Evolutionary conservation across 202 grass and related monocot species (phyloP).

Genomic region (Panicum hallii): DNA sequence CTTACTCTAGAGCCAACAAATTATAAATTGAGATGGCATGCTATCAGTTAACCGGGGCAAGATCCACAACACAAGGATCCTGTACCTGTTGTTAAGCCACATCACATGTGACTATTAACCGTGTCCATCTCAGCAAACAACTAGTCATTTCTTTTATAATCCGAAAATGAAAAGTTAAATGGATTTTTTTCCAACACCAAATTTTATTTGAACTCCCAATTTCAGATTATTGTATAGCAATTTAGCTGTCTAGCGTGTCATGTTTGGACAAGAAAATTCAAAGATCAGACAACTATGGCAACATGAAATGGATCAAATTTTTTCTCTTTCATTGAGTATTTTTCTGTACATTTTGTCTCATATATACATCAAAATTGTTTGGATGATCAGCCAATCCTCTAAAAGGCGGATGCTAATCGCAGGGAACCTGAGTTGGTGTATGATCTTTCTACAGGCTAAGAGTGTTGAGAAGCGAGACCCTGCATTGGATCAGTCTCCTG

Average conservation of each 20-base stretch:
- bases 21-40: neutral
- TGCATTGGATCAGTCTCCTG: conserved; percentile 58
- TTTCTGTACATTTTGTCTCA: conserved; percentile 19
- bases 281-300: neutral
- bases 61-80: conserved; percentile 19
- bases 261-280: neutral
- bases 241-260: neutral
- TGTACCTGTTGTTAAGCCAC: conserved; percentile 25
- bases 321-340: neutral
- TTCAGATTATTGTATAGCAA: neutral
- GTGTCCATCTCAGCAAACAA: neutral
- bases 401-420: conserved; percentile 30
- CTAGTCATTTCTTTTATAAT: neutral
- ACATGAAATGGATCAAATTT: conserved; percentile 12
- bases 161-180: conserved; percentile 1
- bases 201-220: neutral
- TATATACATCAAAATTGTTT: conserved; percentile 38
- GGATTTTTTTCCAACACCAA: neutral
- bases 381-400: conserved; percentile 33
- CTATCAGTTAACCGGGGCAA: conserved; percentile 14
- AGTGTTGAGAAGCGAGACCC: conserved; percentile 64
- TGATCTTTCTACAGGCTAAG: conserved; percentile 51
- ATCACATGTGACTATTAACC: neutral
- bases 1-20: neutral
- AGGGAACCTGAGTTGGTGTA: neutral